These are phyloP conservation scores for Orbilia quercus DNA, from an alignment of 2,329 filamentous ascomycete genomes.

Conservation along the genomic window DNA sequence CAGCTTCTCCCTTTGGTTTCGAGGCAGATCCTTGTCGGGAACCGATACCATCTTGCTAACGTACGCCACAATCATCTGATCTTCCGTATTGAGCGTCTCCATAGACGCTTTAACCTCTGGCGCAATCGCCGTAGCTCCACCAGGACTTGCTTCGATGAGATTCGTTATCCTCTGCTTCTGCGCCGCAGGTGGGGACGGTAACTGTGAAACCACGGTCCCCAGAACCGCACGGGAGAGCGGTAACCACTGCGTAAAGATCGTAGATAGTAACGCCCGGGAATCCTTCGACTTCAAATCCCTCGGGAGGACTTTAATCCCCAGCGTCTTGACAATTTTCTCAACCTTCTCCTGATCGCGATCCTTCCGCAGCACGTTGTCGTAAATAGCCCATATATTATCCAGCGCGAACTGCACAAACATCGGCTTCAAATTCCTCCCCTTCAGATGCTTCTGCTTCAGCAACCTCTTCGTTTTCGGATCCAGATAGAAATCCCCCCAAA, in stretches of 20 bases:
- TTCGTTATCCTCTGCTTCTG: constrained; percentile 83
- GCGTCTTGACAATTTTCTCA: constrained; percentile 94
- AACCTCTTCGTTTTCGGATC: constrained; percentile 98
- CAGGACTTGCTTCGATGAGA: constrained; percentile 82
- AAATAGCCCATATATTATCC: constrained; percentile 95
- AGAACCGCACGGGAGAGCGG: constrained; percentile 91
- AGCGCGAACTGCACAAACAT: constrained; percentile 98
- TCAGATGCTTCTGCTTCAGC: constrained; percentile 88
- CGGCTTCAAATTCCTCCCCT: constrained; percentile 88
- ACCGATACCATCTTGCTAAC: constrained; percentile 99
- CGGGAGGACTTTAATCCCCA: constrained; percentile 84
- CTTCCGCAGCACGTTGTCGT: constrained; percentile 68
- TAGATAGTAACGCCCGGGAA: constrained; percentile 81
- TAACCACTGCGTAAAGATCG: constrained; percentile 89
- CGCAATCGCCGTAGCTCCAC: constrained; percentile 74
- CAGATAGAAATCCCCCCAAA: constrained; percentile 97
- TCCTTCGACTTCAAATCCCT: constrained; percentile 87
- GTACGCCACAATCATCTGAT: constrained; percentile 87
- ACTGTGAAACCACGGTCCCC: constrained; percentile 91
- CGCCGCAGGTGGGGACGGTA: constrained; percentile 83
- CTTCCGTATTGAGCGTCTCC: constrained; percentile 77
- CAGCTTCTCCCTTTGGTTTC: constrained; percentile 83
- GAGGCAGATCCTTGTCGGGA: constrained; percentile 87
- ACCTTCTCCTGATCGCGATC: constrained; percentile 78
- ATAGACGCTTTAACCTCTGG: constrained; percentile 80